Evolutionary conservation across 2,329 filamentous ascomycete genomes (phyloP).

Genomic region (Colletotrichum sp.): DNA sequence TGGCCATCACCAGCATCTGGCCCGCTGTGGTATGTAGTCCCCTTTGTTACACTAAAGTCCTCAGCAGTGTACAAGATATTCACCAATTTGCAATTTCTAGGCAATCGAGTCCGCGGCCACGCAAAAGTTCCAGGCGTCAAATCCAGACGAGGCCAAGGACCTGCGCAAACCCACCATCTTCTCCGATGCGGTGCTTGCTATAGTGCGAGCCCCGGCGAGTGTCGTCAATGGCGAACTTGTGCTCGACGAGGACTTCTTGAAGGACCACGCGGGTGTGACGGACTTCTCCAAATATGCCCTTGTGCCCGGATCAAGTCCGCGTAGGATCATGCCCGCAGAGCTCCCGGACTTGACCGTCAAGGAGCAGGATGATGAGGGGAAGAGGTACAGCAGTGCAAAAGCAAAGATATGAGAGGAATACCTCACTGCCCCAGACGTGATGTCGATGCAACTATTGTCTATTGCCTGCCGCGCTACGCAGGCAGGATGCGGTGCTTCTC

Average conservation of each 20-base stretch:
- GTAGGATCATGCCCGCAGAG: constrained; percentile 77
- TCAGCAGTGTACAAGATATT: background rate
- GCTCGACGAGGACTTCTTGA: constrained; percentile 82
- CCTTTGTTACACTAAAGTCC: background rate
- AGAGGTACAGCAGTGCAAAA: constrained; percentile 66
- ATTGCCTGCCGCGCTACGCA: constrained; percentile 6
- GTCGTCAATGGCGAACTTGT: constrained; percentile 73
- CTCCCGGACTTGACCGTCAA: constrained; percentile 74
- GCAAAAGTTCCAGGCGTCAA: constrained; percentile 48
- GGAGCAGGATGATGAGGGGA: constrained; percentile 83
- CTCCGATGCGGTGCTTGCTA: constrained; percentile 77
- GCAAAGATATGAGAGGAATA: constrained; percentile 38
- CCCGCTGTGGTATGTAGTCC: constrained; percentile 66
- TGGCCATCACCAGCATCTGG: constrained; percentile 86
- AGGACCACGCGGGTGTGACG: constrained; percentile 62
- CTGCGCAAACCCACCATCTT: constrained; percentile 76
- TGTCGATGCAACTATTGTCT: constrained; percentile 1
- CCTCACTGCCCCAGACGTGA: background rate
- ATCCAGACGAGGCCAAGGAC: constrained; percentile 55
- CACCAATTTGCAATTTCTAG: constrained; percentile 15
- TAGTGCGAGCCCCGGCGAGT: constrained; percentile 63
- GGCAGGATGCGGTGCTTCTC: constrained; percentile 9
- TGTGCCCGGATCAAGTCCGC: constrained; percentile 64
- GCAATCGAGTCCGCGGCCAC: constrained; percentile 80
- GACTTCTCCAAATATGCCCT: constrained; percentile 78